Conservation (phyloP, 164 flowering plant species). For the Vitis vinifera region ASM3070453v1 NC_081821.1:1418501-1419000, state of each 20-base stretch:
- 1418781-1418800: too few species aligned
- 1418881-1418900: too few species aligned
- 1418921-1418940: too few species aligned
- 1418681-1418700: slow-evolving; percentile 30
- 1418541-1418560: slow-evolving; percentile 23
- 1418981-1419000: too few species aligned
- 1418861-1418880: too few species aligned
- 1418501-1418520: slow-evolving; percentile 20
- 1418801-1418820: too few species aligned
- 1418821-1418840: too few species aligned
- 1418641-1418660: slow-evolving; percentile 7
- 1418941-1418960: too few species aligned
- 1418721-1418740: not conserved
- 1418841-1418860: too few species aligned
- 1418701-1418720: slow-evolving; percentile 19
- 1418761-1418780: slow-evolving; percentile 5
- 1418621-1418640: slow-evolving; percentile 57
- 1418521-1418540: slow-evolving; percentile 10
- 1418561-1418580: slow-evolving; percentile 23
- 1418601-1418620: slow-evolving; percentile 64
- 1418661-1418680: slow-evolving; percentile 9
- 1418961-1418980: too few species aligned
- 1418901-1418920: too few species aligned
- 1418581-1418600: slow-evolving; percentile 24
- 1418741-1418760: not conserved